A percentile compares a stretch with the other conserved stretches of the same genome.
Conservation (phyloP, 768 basidiomycete species). For the Exsudoporus frostii region DNA sequence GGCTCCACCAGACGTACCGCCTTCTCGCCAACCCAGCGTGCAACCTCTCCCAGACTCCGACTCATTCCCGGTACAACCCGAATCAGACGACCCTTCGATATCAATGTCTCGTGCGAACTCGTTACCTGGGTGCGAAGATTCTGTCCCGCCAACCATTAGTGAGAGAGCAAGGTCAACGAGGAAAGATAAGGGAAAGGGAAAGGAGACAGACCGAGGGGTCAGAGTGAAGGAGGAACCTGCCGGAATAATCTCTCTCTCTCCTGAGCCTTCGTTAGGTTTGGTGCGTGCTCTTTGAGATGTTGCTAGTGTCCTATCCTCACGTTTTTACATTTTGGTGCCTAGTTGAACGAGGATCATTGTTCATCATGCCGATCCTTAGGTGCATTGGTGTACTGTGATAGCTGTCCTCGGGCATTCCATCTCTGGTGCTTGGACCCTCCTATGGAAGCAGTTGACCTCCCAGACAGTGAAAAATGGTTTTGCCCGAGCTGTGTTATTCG, state of each 20-base stretch:
- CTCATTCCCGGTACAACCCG: conserved; percentile 47
- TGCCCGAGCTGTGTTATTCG: conserved; percentile 68
- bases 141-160: conserved; percentile 9
- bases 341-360: conserved; percentile 80
- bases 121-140: conserved; percentile 31
- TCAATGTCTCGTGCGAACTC: conserved; percentile 66
- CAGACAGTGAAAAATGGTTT: conserved; percentile 76
- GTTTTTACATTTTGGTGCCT: neutral
- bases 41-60: conserved; percentile 52
- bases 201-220: conserved; percentile 36
- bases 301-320: conserved; percentile 16
- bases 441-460: conserved; percentile 82
- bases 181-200: conserved; percentile 49
- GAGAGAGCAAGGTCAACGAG: conserved; percentile 30
- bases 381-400: conserved; percentile 93
- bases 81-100: conserved; percentile 53
- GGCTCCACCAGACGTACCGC: conserved; percentile 38
- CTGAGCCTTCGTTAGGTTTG: conserved; percentile 33
- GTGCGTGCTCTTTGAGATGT: conserved; percentile 30
- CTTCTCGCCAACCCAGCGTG: conserved; percentile 35
- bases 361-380: conserved; percentile 81
- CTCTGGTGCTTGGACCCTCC: conserved; percentile 97
- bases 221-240: conserved; percentile 47
- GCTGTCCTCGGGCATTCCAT: conserved; percentile 94
- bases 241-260: conserved; percentile 34